Percentiles rank a stretch among this genome's conserved stretches.
Conservation (phyloP, 768 basidiomycete species). For the Gloeopeniophorella convolvens region DNA sequence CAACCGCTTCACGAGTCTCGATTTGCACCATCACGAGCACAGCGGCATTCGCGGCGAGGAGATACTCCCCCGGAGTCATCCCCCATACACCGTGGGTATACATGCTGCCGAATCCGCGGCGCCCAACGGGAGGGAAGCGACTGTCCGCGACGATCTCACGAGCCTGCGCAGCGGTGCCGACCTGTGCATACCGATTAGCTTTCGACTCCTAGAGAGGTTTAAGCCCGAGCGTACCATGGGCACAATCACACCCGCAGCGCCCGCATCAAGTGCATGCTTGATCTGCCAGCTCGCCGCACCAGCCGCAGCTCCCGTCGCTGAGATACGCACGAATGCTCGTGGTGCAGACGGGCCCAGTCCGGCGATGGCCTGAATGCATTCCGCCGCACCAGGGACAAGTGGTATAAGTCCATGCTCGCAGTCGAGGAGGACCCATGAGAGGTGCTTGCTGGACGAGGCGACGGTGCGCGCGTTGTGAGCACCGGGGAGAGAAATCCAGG, state of each 20-base stretch:
- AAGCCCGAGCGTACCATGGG: slow-evolving; percentile 55
- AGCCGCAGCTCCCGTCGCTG: slow-evolving; percentile 43
- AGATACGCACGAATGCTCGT: slow-evolving; percentile 53
- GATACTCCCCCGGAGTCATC: slow-evolving; percentile 44
- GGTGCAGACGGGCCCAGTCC: slow-evolving; percentile 39
- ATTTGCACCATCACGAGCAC: slow-evolving; percentile 36
- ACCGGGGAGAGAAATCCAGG: slow-evolving; percentile 58
- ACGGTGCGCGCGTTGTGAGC: slow-evolving; percentile 50
- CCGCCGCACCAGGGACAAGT: slow-evolving; percentile 49
- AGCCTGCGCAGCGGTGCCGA: slow-evolving; percentile 53
- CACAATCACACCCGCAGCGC: slow-evolving; percentile 56
- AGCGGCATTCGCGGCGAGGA: slow-evolving; percentile 39
- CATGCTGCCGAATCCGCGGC: slow-evolving; percentile 60
- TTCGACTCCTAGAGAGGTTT: no score
- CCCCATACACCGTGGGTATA: slow-evolving; percentile 57
- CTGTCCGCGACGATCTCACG: slow-evolving; percentile 48
- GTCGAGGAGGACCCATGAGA: slow-evolving; percentile 62
- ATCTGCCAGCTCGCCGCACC: slow-evolving; percentile 73
- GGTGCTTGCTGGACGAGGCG: slow-evolving; percentile 42
- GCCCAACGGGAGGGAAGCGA: slow-evolving; percentile 55
- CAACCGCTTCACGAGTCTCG: slow-evolving; percentile 34
- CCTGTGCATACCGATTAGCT: slow-evolving; percentile 37
- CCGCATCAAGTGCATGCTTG: slow-evolving; percentile 63
- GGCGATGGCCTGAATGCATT: slow-evolving; percentile 48
- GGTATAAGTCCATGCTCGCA: slow-evolving; percentile 62